Evolutionary conservation across 192 early-diverging fungal genomes (phyloP).

Genomic region (Coemansia sp.): DNA sequence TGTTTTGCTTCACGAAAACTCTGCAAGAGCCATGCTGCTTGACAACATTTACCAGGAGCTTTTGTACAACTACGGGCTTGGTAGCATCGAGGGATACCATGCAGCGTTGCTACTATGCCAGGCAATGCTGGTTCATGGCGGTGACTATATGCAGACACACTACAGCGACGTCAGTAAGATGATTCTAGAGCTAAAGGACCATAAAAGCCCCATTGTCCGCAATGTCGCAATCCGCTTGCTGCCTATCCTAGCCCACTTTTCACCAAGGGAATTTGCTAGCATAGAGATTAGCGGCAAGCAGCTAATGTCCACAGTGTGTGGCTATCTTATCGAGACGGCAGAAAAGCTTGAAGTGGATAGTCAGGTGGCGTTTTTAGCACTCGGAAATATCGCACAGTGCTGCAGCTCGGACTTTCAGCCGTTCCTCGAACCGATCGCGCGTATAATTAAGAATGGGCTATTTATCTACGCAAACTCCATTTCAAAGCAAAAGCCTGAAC

Average conservation of each 20-base stretch:
- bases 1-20: conserved; percentile 77
- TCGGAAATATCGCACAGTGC: conserved; percentile 79
- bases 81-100: conserved; percentile 77
- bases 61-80: conserved; percentile 65
- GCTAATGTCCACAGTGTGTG: conserved; percentile 71
- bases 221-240: conserved; percentile 78
- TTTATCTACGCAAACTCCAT: conserved; percentile 42
- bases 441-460: conserved; percentile 72
- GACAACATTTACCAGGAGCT: conserved; percentile 81
- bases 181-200: conserved; percentile 73
- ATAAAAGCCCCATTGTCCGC: conserved; percentile 73
- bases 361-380: conserved; percentile 72
- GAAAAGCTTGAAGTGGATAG: conserved; percentile 59
- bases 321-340: conserved; percentile 68
- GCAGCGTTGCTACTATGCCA: conserved; percentile 77
- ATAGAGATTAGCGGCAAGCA: conserved; percentile 44
- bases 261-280: conserved; percentile 62
- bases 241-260: conserved; percentile 77
- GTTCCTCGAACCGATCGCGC: conserved; percentile 73
- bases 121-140: conserved; percentile 77
- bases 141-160: conserved; percentile 77
- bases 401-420: conserved; percentile 75
- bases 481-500: conserved; percentile 10
- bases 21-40: conserved; percentile 65
- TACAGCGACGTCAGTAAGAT: conserved; percentile 75